phyloP scores from a whole-genome alignment of 768 basidiomycete genomes.

The Lentinula aciculospora region DNA sequence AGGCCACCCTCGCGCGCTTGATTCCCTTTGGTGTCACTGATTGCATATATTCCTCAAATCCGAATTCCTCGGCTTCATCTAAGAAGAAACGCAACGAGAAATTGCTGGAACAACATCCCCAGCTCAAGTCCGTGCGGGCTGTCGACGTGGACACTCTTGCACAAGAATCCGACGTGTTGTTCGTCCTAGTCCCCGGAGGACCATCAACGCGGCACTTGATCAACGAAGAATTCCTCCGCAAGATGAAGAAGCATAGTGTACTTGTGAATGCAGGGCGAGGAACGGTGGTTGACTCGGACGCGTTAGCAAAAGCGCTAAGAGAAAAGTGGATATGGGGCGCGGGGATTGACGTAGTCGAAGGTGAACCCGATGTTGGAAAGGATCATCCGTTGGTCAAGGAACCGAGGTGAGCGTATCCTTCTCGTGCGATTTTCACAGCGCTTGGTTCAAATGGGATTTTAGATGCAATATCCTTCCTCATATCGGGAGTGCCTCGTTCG shows the following conservation, averaged over 20 bases:
- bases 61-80: constrained; percentile 39
- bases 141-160: constrained; percentile 70
- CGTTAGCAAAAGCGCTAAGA: constrained; percentile 72
- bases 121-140: constrained; percentile 40
- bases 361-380: constrained; percentile 69
- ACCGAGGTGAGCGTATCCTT: constrained; percentile 43
- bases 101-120: constrained; percentile 21
- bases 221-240: constrained; percentile 59
- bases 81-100: constrained; percentile 34
- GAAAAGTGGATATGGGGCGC: constrained; percentile 87
- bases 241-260: constrained; percentile 83
- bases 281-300: constrained; percentile 85
- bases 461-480: constrained; percentile 87
- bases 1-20: constrained; percentile 74
- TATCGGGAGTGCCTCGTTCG: constrained; percentile 83
- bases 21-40: constrained; percentile 77
- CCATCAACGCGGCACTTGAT: constrained; percentile 67
- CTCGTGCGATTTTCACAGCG: neutral
- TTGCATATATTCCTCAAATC: constrained; percentile 63
- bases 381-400: constrained; percentile 82
- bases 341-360: constrained; percentile 90
- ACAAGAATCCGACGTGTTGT: constrained; percentile 72
- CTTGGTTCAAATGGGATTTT: neutral
- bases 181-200: constrained; percentile 79
- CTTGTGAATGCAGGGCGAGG: constrained; percentile 86